Conservation (phyloP, 2,329 filamentous ascomycete genomes). For the Pseudogymnoascus sp. region DNA sequence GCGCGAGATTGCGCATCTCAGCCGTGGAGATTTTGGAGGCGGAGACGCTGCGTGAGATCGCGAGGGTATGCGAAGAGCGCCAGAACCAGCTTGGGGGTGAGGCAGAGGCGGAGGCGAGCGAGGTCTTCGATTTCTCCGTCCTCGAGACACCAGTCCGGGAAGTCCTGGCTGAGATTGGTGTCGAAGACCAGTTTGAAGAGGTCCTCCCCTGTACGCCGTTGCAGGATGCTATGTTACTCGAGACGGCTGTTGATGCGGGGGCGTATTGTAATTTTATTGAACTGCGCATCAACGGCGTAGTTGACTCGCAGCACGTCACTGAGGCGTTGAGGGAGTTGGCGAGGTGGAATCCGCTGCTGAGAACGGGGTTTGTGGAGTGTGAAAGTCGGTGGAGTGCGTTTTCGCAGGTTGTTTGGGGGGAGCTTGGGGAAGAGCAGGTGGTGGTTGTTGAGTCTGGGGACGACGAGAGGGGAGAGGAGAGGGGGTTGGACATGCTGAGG, state of each 20-base stretch:
- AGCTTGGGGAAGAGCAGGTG: slow-evolving; percentile 33
- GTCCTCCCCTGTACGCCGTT: slow-evolving; percentile 59
- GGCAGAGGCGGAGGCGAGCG: too few relatives aligned
- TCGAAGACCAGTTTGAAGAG: slow-evolving; percentile 28
- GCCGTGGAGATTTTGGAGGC: slow-evolving; percentile 55
- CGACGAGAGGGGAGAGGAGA: slow-evolving; percentile 20
- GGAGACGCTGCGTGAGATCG: slow-evolving; percentile 36
- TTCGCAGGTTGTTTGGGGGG: slow-evolving; percentile 55
- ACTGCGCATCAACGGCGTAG: slow-evolving; percentile 31
- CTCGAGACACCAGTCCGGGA: not conserved
- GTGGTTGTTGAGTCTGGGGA: slow-evolving; percentile 30
- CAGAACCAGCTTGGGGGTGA: not conserved
- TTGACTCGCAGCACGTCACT: slow-evolving; percentile 32
- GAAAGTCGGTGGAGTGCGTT: slow-evolving; percentile 38
- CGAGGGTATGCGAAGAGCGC: slow-evolving; percentile 23
- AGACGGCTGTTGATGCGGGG: slow-evolving; percentile 50
- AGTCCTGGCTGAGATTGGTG: slow-evolving; percentile 1
- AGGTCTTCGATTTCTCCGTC: not conserved
- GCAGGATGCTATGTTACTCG: slow-evolving; percentile 71
- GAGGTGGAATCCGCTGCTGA: slow-evolving; percentile 54
- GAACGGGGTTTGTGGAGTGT: slow-evolving; percentile 61
- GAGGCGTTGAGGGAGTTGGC: slow-evolving; percentile 43
- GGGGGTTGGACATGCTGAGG: slow-evolving; percentile 6
- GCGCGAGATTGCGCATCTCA: slow-evolving; percentile 43
- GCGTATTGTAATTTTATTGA: slow-evolving; percentile 75